Evolutionary conservation across 2,329 filamentous ascomycete genomes (phyloP), one percentile per base, ranked within the genome.

Genomic region (Cordyceps militaris): DNA sequence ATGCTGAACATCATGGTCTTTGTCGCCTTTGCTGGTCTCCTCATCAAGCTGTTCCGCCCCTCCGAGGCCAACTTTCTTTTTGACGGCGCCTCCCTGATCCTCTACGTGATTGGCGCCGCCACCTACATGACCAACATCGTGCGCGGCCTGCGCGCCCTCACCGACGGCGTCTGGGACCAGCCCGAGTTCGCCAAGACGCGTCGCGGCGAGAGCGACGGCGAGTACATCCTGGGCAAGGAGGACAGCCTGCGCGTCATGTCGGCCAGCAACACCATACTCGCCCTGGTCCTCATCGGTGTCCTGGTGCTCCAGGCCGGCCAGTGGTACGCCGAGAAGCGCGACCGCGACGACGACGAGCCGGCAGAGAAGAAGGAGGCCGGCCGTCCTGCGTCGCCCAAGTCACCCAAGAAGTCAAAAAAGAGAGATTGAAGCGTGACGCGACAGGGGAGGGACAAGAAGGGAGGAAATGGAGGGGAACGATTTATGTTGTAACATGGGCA

Each of bases 321-420:
- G 80, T 97, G 93, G 94, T 99, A 99, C 76, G 94, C 94, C 26
- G 92, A 97, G 81, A 82, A 89, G 69, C 95, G 95, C 76, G 92
- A 97, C 73, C 80, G 81, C 67, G 88, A 92, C 70, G 92, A 97
- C 72, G 79, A 82, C 57, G 84, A 83, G 67, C 81, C 87, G 69
- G 79, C 87, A 62, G 82, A 85, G 64, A 74, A 78, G 71, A 77
- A 69, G 61, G 64, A 70, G 57, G 70, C 63, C 32, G 19, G 65
- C n/a, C 28, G 47, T 21, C 50, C 50, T 3, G 62, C 65, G 47
- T 54, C 62, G 19, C 61, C 65, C 11, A 60, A 53, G 30, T 34
- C 50, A 13, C 34, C 51, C 52, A 60, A 55, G 30, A 50, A 66
- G 36, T 59, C 62, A 36, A 66, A 63, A 51, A 73, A 73, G 66